Evolutionary conservation across 2,329 filamentous ascomycete genomes (phyloP), one percentile per base, ranked within the genome.

Genomic region (Aspergillus sp.): DNA sequence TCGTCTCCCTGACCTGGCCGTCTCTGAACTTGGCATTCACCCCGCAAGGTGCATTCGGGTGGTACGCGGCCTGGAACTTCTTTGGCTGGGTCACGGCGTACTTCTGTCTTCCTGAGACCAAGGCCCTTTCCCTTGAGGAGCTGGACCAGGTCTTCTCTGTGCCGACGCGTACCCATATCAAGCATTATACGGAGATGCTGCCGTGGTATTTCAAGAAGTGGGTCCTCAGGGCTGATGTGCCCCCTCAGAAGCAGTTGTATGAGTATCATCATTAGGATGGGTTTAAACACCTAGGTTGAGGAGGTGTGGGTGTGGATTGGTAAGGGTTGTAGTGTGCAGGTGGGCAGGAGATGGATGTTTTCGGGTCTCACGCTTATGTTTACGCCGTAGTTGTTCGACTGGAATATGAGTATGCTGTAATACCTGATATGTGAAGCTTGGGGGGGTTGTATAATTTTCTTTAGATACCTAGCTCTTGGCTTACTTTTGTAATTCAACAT

Each of bases 101-200:
- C 14, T 44, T 58, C 74, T 79, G 1, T 77, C 74, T 23, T 62
- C 74, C 74, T 0, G 75, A 77, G 55, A 77, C 75, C 0, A 76
- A 76, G 47, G 56, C 66, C 31, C 66, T 77, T 3, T 79, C 76
- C 0, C 70, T 80, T 1, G 77, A 80, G 54, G 77, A 80, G 59
- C 67, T 82, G 51, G 80, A 82, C 61, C 78, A 83, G 63, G 79
- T 85, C 5, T 85, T 85, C 66, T 76, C 74, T 1, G 78, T 84
- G 1, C 77, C 81, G 0, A 83, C 79, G 3, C 64, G 67, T 14
- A 62, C 67, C 37, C 72, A 74, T 61, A 75, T 75, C n/a, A 66
- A 66, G 12, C 77, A 76, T 46, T 74, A 77, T 62, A 66, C 24
- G 12, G 60, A 57, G 21, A 71, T 70, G 67, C 14, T 70, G 48